Evolutionary conservation across 805 yeast species (phyloP).

Genomic region (Vanderwaltozyma polyspora): DNA sequence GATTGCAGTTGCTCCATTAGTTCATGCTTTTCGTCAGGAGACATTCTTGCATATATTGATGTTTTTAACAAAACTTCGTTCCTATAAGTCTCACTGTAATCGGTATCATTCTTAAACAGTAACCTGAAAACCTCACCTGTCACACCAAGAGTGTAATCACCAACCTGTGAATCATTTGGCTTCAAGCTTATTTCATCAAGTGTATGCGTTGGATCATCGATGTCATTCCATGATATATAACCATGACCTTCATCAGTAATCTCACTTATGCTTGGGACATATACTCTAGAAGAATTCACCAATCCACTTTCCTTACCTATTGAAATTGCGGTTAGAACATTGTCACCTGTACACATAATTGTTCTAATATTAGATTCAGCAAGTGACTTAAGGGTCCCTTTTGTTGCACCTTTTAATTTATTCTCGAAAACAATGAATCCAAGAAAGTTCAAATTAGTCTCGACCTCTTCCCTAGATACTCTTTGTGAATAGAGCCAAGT

Average conservation of each 20-base stretch:
- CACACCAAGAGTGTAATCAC: slow-evolving; percentile 61
- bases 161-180: slow-evolving; percentile 31
- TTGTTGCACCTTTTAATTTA: slow-evolving; percentile 64
- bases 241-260: slow-evolving; percentile 12
- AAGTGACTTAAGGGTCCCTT: slow-evolving; percentile 46
- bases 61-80: slow-evolving; percentile 58
- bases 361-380: slow-evolving; percentile 65
- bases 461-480: slow-evolving; percentile 53
- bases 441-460: slow-evolving; percentile 54
- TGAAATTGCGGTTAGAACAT: slow-evolving; percentile 84
- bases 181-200: slow-evolving; percentile 57
- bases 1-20: slow-evolving; percentile 76
- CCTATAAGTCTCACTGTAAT: slow-evolving; percentile 30
- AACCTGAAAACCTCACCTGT: slow-evolving; percentile 88
- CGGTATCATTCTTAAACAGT: slow-evolving; percentile 38
- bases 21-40: slow-evolving; percentile 98
- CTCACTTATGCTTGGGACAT: slow-evolving; percentile 49
- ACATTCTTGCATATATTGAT: slow-evolving; percentile 88
- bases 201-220: slow-evolving; percentile 41
- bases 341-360: slow-evolving; percentile 97
- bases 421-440: slow-evolving; percentile 93
- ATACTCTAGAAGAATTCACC: slow-evolving; percentile 39
- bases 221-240: slow-evolving; percentile 54
- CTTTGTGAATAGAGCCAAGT: slow-evolving; percentile 42
- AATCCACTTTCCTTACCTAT: slow-evolving; percentile 81